Conservation (phyloP, 805 yeast genomes). For the Maudiozyma bulderi region DNA sequence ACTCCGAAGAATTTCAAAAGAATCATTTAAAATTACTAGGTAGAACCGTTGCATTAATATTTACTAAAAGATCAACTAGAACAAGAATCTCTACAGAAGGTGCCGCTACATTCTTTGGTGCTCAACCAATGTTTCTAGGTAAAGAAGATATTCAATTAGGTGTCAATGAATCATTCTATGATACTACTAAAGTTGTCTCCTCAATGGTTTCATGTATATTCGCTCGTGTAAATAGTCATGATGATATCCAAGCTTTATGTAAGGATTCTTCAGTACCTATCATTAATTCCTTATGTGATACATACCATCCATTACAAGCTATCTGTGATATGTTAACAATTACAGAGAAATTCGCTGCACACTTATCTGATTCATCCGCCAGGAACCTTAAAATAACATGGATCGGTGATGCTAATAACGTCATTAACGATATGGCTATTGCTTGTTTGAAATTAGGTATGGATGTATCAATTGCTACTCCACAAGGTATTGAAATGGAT, state of each 20-base stretch:
- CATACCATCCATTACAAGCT: conserved; percentile 90
- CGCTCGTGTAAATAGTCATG: conserved; percentile 87
- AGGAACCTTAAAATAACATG: conserved; percentile 70
- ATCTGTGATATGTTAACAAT: conserved; percentile 84
- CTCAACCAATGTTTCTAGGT: conserved; percentile 92
- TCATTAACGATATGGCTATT: conserved; percentile 82
- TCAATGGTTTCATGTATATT: conserved; percentile 96
- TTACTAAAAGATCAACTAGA: conserved; percentile 88
- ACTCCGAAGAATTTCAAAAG: conserved; percentile 27
- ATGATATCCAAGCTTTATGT: conserved; percentile 70
- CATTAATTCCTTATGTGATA: conserved; percentile 88
- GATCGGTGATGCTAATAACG: conserved; percentile 97
- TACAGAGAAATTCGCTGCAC: conserved; percentile 57
- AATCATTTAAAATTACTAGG: conserved; percentile 55
- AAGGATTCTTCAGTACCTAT: conserved; percentile 81
- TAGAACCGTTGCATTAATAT: conserved; percentile 71
- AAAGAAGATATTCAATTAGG: conserved; percentile 95
- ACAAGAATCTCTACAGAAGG: conserved; percentile 93
- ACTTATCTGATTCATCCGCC: conserved; percentile 5
- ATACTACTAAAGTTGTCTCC: conserved; percentile 79
- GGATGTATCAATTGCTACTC: conserved; percentile 28
- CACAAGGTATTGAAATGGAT: conserved; percentile 37
- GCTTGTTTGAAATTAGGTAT: conserved; percentile 83
- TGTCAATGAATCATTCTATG: conserved; percentile 84
- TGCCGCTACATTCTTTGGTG: conserved; percentile 88